Base-by-base conservation (phyloP, 176 grass and related monocot genomes). In the Olyra latifolia region DNA sequence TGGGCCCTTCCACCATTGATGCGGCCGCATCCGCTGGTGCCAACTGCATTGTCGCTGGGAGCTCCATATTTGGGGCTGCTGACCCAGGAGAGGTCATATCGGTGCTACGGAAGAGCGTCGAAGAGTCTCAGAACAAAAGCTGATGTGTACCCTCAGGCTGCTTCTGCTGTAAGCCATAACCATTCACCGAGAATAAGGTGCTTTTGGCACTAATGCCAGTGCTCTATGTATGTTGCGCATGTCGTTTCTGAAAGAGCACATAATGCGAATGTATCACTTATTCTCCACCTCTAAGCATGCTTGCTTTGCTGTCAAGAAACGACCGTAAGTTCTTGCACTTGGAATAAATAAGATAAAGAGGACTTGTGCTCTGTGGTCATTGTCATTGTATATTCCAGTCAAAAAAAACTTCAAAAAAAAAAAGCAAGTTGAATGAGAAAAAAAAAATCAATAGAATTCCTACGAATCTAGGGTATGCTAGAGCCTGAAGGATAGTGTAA, bases 1-100 rank as follows among this genome's bases (percentile, higher is more conserved):
- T 99, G 78, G 96, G 96, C 7, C 96, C 96, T 78, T 95, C 88
- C 42, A 99, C 96, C 64, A 95, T 99, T 10, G 86, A 90, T 44
- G 35, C 48, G 6, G 96, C 96, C 1, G 88, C 92, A 65, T 86
- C 86, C 0, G 92, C 96, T 7, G 96, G 96, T 12, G 96, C 96
- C 72, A 99, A 99, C 58, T 95, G 90, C 75, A 95, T 99, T n/a
- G 96, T 99, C 8, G 96, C 96, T 15, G 96, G 96, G 47, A 99
- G 96, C 79, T 99, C 96, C 10, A 70, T 99, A 60, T 99, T 99
- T 79, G 87, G 90, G 22, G 90, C 86, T 17, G 10, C 88, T 4
- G 85, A 93, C 30, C 92, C 96, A 27, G 90, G 79, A 28, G 44
- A 86, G 62, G 90, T 93, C 62, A 99, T 99, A 78, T 93, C 74